Evolutionary conservation across 2,329 filamentous ascomycete species (phyloP).

Genomic region (Colletotrichum sp.): DNA sequence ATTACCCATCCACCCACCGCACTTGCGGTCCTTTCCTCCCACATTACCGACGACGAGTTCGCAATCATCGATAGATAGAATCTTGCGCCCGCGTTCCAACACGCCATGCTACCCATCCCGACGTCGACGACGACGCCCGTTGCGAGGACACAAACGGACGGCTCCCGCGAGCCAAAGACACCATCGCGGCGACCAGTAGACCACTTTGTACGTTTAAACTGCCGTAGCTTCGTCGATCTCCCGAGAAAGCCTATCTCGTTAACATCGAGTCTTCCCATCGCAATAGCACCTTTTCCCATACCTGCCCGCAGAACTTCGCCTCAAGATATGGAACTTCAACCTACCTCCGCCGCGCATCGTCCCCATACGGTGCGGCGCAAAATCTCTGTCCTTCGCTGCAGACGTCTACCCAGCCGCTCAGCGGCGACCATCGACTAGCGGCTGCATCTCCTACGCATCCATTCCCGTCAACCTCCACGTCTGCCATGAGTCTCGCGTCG

Average conservation of each 20-base stretch:
- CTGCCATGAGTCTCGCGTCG: slow-evolving; percentile 50
- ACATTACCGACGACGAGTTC: not conserved
- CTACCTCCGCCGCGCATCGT: slow-evolving; percentile 48
- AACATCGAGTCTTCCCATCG: not conserved
- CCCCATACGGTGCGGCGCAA: slow-evolving; percentile 43
- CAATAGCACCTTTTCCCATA: slow-evolving; percentile 44
- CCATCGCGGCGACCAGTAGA: not conserved
- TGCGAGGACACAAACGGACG: not conserved
- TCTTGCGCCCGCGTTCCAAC: not conserved
- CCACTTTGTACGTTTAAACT: slow-evolving; percentile 15
- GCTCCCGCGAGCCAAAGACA: not conserved
- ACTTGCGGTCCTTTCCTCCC: not conserved
- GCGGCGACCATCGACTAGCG: slow-evolving; percentile 26
- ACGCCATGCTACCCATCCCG: slow-evolving; percentile 2
- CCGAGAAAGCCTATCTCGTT: not conserved
- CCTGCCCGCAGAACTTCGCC: slow-evolving; percentile 51
- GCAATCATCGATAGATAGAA: not conserved
- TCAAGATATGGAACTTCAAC: slow-evolving; percentile 53
- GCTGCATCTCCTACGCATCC: slow-evolving; percentile 45
- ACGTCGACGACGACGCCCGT: not conserved
- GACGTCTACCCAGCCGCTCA: not conserved
- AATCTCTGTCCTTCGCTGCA: slow-evolving; percentile 27
- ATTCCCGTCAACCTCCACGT: slow-evolving; percentile 50
- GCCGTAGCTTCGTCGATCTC: slow-evolving; percentile 13
- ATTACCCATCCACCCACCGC: not conserved